Evolutionary conservation across 768 basidiomycete species (phyloP).

Genomic region (Auriculariales sp.): DNA sequence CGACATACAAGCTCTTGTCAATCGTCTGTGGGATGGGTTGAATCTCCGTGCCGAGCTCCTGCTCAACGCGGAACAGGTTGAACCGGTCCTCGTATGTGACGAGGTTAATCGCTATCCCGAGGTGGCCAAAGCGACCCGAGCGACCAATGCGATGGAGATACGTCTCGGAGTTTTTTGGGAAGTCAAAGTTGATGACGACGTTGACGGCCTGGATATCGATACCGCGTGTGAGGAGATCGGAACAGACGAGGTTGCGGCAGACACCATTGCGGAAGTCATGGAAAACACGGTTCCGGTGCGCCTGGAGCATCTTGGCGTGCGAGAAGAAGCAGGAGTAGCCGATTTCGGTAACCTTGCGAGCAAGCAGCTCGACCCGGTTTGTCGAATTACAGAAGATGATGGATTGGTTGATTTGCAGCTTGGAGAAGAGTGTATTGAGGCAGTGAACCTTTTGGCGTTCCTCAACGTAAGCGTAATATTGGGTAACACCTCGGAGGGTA

Average conservation of each 20-base stretch:
- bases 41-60: constrained; percentile 97
- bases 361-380: constrained; percentile 96
- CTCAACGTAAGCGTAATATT: constrained; percentile 99
- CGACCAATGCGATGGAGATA: constrained; percentile 98
- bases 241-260: constrained; percentile 96
- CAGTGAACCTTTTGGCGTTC: constrained; percentile 99
- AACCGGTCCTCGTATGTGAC: constrained; percentile 97
- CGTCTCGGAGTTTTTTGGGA: constrained; percentile 97
- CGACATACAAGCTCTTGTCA: constrained; percentile 86
- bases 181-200: constrained; percentile 99
- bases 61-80: constrained; percentile 95
- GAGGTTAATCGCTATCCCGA: constrained; percentile 93
- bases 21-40: constrained; percentile 86
- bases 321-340: constrained; percentile 99
- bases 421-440: constrained; percentile 97
- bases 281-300: constrained; percentile 97
- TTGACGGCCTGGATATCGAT: constrained; percentile 99
- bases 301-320: constrained; percentile 98
- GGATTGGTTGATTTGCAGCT: constrained; percentile 99
- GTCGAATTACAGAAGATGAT: constrained; percentile 99
- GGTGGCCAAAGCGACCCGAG: constrained; percentile 91
- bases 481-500: constrained; percentile 93
- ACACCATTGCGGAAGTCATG: constrained; percentile 99
- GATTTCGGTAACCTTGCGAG: constrained; percentile 98
- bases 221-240: constrained; percentile 91